These are phyloP conservation scores for Globisporangium spiculum DNA, from an alignment of 352 stramenopile species.

Conservation along the genomic window DNA sequence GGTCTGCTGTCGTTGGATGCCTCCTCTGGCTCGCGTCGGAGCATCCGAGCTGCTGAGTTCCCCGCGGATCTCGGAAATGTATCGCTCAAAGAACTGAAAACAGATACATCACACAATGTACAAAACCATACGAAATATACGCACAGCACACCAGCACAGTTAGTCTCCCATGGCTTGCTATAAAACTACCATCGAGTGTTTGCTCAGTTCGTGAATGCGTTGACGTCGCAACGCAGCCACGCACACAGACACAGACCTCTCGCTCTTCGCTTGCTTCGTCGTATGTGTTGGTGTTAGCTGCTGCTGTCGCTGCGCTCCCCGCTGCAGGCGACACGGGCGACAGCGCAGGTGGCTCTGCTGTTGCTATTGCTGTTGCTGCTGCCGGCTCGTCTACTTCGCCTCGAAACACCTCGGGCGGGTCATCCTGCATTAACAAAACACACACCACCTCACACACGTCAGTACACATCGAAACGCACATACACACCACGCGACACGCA, in stretches of 20 bases:
- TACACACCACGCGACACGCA: neutral
- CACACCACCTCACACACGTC: neutral
- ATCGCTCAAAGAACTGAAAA: constrained; percentile 20
- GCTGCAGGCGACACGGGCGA: neutral
- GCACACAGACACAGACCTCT: constrained; percentile 12
- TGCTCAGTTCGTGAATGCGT: neutral
- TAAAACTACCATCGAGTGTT: neutral
- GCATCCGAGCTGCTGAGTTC: constrained; percentile 26
- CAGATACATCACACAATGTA: neutral
- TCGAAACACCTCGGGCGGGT: constrained; percentile 58
- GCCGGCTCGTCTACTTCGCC: constrained; percentile 7
- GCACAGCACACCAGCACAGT: neutral
- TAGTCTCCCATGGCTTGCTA: neutral
- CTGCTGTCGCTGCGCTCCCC: neutral
- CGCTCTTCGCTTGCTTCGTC: constrained; percentile 13
- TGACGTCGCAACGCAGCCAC: neutral
- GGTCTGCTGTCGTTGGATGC: constrained; percentile 12
- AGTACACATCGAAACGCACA: neutral
- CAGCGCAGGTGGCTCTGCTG: neutral
- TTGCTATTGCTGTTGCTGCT: neutral
- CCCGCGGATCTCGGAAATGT: constrained; percentile 29
- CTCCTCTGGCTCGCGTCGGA: constrained; percentile 12
- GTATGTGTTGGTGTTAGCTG: neutral
- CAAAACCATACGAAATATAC: neutral
- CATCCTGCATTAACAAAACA: constrained; percentile 33